Evolutionary conservation across 768 basidiomycete genomes (phyloP).

Genomic region (Tubosaeta sp.): DNA sequence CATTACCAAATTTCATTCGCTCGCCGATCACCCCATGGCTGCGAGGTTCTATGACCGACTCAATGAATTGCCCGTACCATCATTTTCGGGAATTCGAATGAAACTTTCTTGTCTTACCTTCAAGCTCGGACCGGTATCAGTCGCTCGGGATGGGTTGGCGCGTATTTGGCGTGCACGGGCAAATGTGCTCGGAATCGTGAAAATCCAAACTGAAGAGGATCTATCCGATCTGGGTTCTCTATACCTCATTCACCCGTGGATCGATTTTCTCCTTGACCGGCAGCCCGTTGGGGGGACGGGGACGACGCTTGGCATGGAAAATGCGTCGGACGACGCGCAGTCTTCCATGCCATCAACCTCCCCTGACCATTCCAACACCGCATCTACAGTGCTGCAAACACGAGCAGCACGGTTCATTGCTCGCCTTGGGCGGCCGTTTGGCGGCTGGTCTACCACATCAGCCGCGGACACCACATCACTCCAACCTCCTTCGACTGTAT

Average conservation of each 20-base stretch:
- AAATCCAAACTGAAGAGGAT: conserved; percentile 7
- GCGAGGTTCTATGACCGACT: conserved; percentile 2
- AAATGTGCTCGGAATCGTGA: conserved; percentile 1
- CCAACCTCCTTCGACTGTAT: neutral
- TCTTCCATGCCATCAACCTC: neutral
- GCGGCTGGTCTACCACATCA: neutral
- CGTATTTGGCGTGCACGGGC: neutral
- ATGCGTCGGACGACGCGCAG: too few species aligned
- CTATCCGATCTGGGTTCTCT: conserved; percentile 1
- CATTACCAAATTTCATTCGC: neutral
- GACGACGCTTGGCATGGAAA: too few species aligned
- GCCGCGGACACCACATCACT: neutral
- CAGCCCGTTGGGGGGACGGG: neutral
- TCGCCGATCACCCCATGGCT: too few species aligned
- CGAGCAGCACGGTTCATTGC: neutral
- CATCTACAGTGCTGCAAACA: too few species aligned
- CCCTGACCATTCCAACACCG: too few species aligned
- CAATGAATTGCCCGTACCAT: neutral
- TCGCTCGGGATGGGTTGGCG: neutral
- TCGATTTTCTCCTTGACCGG: conserved; percentile 8
- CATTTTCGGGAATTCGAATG: neutral
- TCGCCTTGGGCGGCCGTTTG: neutral
- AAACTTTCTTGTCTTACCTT: conserved; percentile 8
- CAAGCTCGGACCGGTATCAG: neutral
- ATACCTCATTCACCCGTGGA: conserved; percentile 10